Base-by-base conservation (phyloP, 208 protist species). In the Leishmania arabica region DNA sequence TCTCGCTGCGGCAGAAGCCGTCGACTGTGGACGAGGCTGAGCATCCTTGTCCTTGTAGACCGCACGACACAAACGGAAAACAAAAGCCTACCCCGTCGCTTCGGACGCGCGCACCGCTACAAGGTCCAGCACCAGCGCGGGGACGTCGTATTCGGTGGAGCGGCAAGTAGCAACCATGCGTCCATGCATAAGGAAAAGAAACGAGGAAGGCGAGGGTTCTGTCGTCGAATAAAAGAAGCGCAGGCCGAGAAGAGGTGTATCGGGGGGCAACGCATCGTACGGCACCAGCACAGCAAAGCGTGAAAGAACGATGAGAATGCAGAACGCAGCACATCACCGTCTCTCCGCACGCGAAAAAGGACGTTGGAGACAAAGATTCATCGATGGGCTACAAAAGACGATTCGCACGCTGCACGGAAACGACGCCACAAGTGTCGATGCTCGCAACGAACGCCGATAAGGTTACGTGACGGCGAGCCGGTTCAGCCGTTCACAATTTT, bases 1-100 rank as follows among this genome's bases (percentile, higher is more conserved):
- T 97, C 90, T 0, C 87, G 81, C 77, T 81, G 77, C 77, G 81
- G 81, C 21, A 81, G 34, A 70, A 78, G 56, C 31, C 51, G 13
- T 24, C 21, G 31, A 21, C 68, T 56, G n/a, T 31, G 24, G 8
- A 42, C 24, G 21, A 21, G 68, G n/a, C 81, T 64, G 9, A 85
- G 42, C 75, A 85, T 85, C 8, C 9, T 31, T 42, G 5, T 17
- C 15, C 2, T n/a, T 21, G 65, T 17, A 15, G 19, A 70, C 2
- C 9, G 21, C 15, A 24, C 13, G 42, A 70, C 3, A 70, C 11
- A 40, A 70, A 42, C 40, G 40, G 40, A 42, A 42, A 6, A 37
- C 4, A 7, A 3, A 42, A 42, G 40, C 40, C 37, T 70, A 34
- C 6, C 19, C 15, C 19, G 65, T 24, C 5, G 17, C 4, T 45